Percentiles rank a stretch among this genome's conserved stretches.
These are phyloP conservation scores for Trichoderma guizhouense DNA, from an alignment of 2,329 filamentous ascomycete species.

Conservation along the genomic window DNA sequence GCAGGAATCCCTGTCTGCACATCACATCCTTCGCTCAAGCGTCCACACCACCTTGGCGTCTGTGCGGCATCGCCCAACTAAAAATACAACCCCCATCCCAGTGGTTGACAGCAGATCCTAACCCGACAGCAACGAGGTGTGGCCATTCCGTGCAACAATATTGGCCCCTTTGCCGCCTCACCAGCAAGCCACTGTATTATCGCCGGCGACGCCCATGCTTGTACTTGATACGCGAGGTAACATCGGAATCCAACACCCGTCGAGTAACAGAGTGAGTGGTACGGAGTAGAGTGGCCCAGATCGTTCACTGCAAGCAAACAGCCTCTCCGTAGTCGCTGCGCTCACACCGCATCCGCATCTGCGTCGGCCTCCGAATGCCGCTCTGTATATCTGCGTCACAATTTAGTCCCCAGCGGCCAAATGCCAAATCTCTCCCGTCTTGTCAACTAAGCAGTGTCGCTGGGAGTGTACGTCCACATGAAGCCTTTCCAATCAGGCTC, in stretches of 20 bases:
- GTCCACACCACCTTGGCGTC: not conserved
- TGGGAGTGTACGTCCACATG: conserved; percentile 32
- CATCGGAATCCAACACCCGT: not conserved
- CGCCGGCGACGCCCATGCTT: not conserved
- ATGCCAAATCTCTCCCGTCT: not conserved
- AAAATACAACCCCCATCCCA: not conserved
- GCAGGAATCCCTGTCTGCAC: not conserved
- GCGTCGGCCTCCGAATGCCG: not conserved
- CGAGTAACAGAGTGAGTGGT: not conserved
- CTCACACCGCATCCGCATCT: not conserved
- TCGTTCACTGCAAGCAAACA: not conserved
- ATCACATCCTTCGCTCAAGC: not conserved
- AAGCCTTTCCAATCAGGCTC: conserved; percentile 60
- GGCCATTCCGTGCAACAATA: not conserved
- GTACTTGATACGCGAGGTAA: not conserved
- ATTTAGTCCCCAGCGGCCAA: not conserved
- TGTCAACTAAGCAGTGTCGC: not conserved
- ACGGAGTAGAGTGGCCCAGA: not conserved
- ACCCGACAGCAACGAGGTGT: not conserved
- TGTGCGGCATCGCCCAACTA: not conserved
- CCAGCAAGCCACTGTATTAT: not conserved
- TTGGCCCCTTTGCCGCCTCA: not conserved
- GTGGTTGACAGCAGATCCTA: not conserved
- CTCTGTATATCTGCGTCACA: not conserved
- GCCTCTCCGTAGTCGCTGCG: not conserved